Base-by-base conservation (phyloP, 2,329 filamentous ascomycete genomes). In the Macrophomina tecta region DNA sequence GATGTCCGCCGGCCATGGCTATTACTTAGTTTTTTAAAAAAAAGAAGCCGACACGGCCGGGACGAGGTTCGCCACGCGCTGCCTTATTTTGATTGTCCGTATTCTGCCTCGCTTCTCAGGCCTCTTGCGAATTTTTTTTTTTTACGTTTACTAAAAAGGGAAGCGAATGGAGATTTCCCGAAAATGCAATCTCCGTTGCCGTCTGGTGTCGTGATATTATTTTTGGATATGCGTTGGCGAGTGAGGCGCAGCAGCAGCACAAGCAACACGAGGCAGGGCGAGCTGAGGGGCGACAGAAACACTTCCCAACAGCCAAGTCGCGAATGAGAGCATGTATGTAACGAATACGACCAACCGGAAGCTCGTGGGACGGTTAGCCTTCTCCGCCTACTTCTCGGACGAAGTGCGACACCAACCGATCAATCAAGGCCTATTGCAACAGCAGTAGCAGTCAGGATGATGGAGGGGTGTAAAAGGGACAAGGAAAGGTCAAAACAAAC, bases 241-340 rank as follows among this genome's bases (percentile, higher is more conserved):
- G 23, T 32, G 40, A 60, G 56, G 56, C 56, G 56, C 40, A 60
- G 55, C 55, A 45, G 42, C 42, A 14, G 42, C 42, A 16, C 5
- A 55, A 32, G 38, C 34, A 58, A 36, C 28, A 60, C 36, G 53
- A 58, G 8, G 18, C 8, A 9, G 38, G 42, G 16, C 16, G 42
- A 45, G 42, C 11, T 45, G 42, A 45, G 42, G 42, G 42, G 7
- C 42, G 42, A 16, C 8, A n/a, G 42, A 14, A 45, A 5, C 16
- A 14, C 5, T 45, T 23, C 23, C 42, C 42, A 14, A 45, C 11
- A 14, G 8, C 42, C 42, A 45, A 16, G 42, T n/a, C 42, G 42
- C 42, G 9, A 23, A 18, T 18, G 34, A 40, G 36, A 40, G 18
- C 30, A 56, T 12, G 52, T 34, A 23, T 30, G 18, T 16, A 51